These are phyloP conservation scores for Linum tenue DNA, from an alignment of 345 rosid genomes.

Conservation along the genomic window DNA sequence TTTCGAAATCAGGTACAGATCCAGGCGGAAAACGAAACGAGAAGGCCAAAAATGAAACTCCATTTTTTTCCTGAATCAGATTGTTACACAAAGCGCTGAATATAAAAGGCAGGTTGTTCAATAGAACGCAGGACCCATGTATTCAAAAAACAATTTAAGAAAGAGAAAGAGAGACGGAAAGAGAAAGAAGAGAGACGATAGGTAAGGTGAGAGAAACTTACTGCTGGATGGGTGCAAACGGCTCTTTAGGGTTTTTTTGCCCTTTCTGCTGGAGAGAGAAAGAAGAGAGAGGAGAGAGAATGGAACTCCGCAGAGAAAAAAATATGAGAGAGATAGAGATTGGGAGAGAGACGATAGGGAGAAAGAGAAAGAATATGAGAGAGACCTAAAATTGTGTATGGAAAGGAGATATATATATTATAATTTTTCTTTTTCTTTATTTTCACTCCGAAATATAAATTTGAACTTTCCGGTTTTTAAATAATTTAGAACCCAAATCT, in stretches of 20 bases:
- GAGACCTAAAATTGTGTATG: conserved; percentile 5
- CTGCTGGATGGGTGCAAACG: conserved; percentile 64
- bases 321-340: conserved; percentile 18
- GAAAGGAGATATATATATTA: too few relatives aligned
- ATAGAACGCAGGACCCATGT: conserved; percentile 42
- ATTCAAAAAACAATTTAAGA: conserved; percentile 38
- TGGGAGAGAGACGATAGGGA: conserved; percentile 8
- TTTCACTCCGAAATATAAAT: too few relatives aligned
- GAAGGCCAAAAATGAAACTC: not conserved
- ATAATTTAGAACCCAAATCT: too few relatives aligned
- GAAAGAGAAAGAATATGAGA: conserved; percentile 23
- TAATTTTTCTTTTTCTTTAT: too few relatives aligned
- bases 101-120: conserved; percentile 16
- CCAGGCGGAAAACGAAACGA: conserved; percentile 12
- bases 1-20: conserved; percentile 14
- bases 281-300: conserved; percentile 31
- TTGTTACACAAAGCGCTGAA: conserved; percentile 2
- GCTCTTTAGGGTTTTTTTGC: conserved; percentile 69
- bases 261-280: conserved; percentile 66
- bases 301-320: conserved; percentile 27
- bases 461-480: too few relatives aligned
- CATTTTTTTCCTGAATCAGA: not conserved
- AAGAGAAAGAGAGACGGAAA: conserved; percentile 30
- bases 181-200: conserved; percentile 22
- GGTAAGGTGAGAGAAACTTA: conserved; percentile 67